Evolutionary conservation across 2,329 filamentous ascomycete species (phyloP).

Genomic region (Alternaria ventricosa): DNA sequence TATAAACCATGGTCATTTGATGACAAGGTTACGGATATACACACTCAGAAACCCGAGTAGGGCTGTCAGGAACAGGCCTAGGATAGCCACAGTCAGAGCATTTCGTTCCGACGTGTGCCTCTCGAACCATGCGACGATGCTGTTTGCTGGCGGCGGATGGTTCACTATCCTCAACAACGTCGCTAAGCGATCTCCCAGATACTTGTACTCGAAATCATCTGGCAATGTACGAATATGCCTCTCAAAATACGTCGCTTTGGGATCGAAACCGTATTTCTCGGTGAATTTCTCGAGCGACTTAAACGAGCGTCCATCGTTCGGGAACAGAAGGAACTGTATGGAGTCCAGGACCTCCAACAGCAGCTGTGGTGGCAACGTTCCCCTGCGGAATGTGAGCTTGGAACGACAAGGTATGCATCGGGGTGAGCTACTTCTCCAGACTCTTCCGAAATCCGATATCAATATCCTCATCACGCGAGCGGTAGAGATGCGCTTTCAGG

Average conservation of each 20-base stretch:
- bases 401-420: background rate
- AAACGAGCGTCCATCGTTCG: background rate
- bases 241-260: rapidly evolving
- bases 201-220: background rate
- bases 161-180: background rate
- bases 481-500: background rate
- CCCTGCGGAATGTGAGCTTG: background rate
- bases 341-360: background rate
- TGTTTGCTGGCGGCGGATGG: background rate
- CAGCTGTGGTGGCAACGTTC: background rate
- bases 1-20: too few species aligned
- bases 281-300: background rate
- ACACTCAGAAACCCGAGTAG: background rate
- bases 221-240: background rate
- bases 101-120: background rate
- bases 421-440: background rate
- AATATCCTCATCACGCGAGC: background rate
- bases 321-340: background rate
- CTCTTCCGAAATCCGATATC: background rate
- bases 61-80: background rate
- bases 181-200: background rate
- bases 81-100: background rate
- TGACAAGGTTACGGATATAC: background rate
- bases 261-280: background rate
- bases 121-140: background rate